Conservation (phyloP, 345 rosid species). For the Rhodomyrtus tomentosa region DNA sequence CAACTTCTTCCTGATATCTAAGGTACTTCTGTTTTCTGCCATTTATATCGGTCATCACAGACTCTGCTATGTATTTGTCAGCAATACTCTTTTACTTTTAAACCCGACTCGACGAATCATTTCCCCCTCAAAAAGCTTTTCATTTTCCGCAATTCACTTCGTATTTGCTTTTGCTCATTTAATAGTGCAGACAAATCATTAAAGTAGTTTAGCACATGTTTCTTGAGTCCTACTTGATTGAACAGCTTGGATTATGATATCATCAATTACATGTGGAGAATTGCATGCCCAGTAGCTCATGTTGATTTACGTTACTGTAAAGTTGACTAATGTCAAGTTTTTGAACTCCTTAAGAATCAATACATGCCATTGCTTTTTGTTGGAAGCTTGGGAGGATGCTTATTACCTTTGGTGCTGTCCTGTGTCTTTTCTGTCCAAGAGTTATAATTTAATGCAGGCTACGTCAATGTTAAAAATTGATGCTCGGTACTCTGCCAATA, state of each 20-base stretch:
- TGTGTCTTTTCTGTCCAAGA: neutral
- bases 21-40: neutral
- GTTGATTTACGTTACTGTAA: neutral
- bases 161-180: neutral
- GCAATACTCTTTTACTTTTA: neutral
- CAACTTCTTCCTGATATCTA: neutral
- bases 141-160: neutral
- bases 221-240: neutral
- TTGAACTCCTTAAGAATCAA: neutral
- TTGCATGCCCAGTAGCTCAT: neutral
- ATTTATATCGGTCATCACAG: neutral
- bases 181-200: neutral
- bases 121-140: neutral
- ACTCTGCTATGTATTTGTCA: neutral
- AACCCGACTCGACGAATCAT: neutral
- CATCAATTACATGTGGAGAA: neutral
- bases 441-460: slow-evolving; percentile 32
- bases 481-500: slow-evolving; percentile 64
- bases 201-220: neutral
- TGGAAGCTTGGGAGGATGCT: neutral
- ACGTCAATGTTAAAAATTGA: slow-evolving; percentile 89
- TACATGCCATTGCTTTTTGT: neutral
- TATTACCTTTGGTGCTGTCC: neutral
- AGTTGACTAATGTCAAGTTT: neutral
- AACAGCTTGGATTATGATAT: neutral